Evolutionary conservation across 2,329 filamentous ascomycete genomes (phyloP).

Genomic region (Phyllosticta citrichinensis): DNA sequence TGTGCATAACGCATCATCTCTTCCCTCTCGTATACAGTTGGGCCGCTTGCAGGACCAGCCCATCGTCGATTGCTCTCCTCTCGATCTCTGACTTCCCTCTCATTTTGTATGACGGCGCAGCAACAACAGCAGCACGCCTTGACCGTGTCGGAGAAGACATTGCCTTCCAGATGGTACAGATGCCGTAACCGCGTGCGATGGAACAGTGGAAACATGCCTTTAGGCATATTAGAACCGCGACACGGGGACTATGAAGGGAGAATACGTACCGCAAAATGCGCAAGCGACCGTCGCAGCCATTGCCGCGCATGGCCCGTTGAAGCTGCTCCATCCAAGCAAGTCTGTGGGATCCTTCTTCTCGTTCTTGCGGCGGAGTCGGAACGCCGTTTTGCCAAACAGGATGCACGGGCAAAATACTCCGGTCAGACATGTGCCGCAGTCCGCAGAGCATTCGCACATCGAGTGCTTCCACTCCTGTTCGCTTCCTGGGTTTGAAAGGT

Average conservation of each 20-base stretch:
- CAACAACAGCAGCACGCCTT: conserved; percentile 31
- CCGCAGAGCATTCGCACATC: conserved; percentile 25
- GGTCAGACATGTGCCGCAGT: conserved; percentile 28
- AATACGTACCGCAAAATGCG: conserved; percentile 23
- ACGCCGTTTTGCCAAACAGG: conserved; percentile 34
- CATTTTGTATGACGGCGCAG: conserved; percentile 35
- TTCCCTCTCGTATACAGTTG: conserved; percentile 20
- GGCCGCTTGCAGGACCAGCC: conserved; percentile 27
- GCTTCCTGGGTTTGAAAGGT: conserved; percentile 14
- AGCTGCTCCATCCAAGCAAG: conserved; percentile 24
- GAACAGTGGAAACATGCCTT: conserved; percentile 26
- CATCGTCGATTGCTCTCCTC: conserved; percentile 31
- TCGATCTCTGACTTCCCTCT: conserved; percentile 34
- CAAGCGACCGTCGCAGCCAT: conserved; percentile 24
- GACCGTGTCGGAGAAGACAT: conserved; percentile 23
- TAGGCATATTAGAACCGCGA: background rate
- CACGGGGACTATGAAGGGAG: background rate
- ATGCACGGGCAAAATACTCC: conserved; percentile 35
- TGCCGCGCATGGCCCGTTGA: conserved; percentile 31
- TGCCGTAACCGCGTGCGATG: conserved; percentile 31
- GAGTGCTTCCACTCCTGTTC: conserved; percentile 22
- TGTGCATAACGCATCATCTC: conserved; percentile 24
- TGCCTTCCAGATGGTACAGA: conserved; percentile 34
- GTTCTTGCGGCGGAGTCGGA: conserved; percentile 30
- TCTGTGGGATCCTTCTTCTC: conserved; percentile 32